Percentiles rank a stretch among this genome's conserved stretches.
Evolutionary conservation across 768 basidiomycete genomes (phyloP).

Genomic region (Lactarius quietus): DNA sequence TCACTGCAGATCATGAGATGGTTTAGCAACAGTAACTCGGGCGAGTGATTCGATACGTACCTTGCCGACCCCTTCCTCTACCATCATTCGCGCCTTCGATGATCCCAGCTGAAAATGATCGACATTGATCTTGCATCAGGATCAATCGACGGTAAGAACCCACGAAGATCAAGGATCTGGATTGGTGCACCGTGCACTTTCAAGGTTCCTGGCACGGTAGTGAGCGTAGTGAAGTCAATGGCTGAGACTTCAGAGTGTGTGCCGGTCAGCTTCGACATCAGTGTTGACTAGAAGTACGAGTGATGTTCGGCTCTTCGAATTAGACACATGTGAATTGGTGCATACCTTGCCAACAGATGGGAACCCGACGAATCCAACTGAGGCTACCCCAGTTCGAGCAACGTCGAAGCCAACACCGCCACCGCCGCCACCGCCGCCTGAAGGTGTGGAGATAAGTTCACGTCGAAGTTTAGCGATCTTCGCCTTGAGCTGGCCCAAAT

Average conservation of each 20-base stretch:
- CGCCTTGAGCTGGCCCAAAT: slow-evolving; percentile 94
- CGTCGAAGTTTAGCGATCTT: slow-evolving; percentile 96
- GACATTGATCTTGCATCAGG: slow-evolving; percentile 16
- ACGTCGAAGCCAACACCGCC: slow-evolving; percentile 96
- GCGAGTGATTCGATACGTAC: slow-evolving; percentile 38
- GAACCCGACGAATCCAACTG: slow-evolving; percentile 89
- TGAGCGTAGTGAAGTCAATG: slow-evolving; percentile 95
- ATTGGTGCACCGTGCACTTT: slow-evolving; percentile 96
- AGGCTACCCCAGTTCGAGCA: slow-evolving; percentile 94
- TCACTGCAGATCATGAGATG: slow-evolving; percentile 46
- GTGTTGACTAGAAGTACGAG: slow-evolving; percentile 57
- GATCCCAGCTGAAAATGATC: slow-evolving; percentile 69
- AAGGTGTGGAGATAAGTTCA: slow-evolving; percentile 79
- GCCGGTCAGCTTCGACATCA: slow-evolving; percentile 95
- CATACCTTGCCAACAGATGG: slow-evolving; percentile 91
- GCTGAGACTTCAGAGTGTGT: slow-evolving; percentile 95
- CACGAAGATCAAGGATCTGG: slow-evolving; percentile 89
- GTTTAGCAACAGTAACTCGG: neutral
- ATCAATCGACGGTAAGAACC: slow-evolving; percentile 31
- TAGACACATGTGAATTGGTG: neutral
- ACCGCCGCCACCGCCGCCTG: slow-evolving; percentile 80
- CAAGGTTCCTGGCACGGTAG: slow-evolving; percentile 91
- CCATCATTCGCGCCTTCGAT: slow-evolving; percentile 98
- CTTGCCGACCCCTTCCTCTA: slow-evolving; percentile 93
- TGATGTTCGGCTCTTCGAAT: slow-evolving; percentile 15